phyloP scores from a whole-genome alignment of 169 alveolate species.

The Theileria equi region DNA sequence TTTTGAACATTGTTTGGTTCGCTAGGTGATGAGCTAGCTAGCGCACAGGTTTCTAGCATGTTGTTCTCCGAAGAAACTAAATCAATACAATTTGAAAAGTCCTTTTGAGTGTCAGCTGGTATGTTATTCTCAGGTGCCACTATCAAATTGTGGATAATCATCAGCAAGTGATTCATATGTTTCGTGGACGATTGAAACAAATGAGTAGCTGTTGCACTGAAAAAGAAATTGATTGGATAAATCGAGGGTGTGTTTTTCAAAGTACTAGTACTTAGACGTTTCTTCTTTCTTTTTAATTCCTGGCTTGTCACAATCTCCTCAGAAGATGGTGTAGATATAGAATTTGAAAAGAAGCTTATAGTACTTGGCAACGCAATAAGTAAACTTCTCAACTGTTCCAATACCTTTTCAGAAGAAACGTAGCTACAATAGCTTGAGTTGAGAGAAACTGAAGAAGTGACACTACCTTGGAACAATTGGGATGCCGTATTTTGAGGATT shows the following conservation, averaged over 20 bases:
- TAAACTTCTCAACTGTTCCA: conserved; percentile 72
- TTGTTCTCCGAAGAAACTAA: background rate
- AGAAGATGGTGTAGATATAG: conserved; percentile 2
- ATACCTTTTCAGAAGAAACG: conserved; percentile 69
- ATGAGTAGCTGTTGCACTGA: conserved; percentile 65
- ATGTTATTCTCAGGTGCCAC: conserved; percentile 9
- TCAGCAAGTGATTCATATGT: conserved; percentile 69
- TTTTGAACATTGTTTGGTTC: background rate
- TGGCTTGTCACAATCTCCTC: too few relatives aligned
- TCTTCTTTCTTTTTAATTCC: conserved; percentile 10
- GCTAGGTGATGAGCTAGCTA: background rate
- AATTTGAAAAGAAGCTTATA: conserved; percentile 53
- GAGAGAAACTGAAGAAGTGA: conserved; percentile 31
- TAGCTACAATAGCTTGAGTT: conserved; percentile 50
- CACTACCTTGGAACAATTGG: background rate
- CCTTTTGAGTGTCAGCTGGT: background rate
- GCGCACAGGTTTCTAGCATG: background rate
- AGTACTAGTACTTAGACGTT: background rate
- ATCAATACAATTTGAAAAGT: background rate
- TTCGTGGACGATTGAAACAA: conserved; percentile 72
- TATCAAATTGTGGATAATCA: conserved; percentile 62
- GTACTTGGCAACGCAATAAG: conserved; percentile 69
- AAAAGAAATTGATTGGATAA: conserved; percentile 69
- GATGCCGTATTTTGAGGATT: background rate
- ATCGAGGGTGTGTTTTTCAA: background rate